Evolutionary conservation across 306 rosid genomes (phyloP).

Genomic region (Fragaria vesca): DNA sequence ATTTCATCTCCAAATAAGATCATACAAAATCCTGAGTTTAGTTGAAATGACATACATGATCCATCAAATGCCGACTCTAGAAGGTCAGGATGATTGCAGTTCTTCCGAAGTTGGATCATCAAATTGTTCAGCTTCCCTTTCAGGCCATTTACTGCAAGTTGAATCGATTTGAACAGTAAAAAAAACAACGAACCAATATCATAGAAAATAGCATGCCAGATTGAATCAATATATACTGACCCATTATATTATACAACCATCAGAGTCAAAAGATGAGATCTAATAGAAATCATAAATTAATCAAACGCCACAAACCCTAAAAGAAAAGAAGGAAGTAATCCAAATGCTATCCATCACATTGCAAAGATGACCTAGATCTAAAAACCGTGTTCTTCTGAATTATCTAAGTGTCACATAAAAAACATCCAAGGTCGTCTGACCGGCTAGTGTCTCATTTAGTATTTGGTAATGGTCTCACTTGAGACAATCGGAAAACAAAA

Average conservation of each 20-base stretch:
- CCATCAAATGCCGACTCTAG: conserved; percentile 58
- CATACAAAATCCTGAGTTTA: background rate
- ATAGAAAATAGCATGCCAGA: background rate
- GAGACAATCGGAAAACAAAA: background rate
- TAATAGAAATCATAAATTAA: background rate
- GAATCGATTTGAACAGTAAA: background rate
- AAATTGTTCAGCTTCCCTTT: conserved; percentile 49
- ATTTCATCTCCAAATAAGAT: conserved; percentile 13
- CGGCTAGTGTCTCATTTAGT: background rate
- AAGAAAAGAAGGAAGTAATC: background rate
- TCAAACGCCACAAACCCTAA: background rate
- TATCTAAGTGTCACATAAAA: background rate
- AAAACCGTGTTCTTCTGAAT: background rate
- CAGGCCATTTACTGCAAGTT: conserved; percentile 45
- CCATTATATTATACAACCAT: background rate
- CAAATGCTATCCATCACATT: background rate
- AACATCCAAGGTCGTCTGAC: background rate
- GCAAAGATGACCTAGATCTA: background rate
- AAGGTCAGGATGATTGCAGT: conserved; percentile 95
- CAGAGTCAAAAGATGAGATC: background rate
- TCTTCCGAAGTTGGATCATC: conserved; percentile 86
- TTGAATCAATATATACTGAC: background rate
- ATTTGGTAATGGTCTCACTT: background rate
- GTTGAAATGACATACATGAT: conserved; percentile 41
- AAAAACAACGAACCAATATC: background rate